These are phyloP conservation scores for Nemania sp. DNA, from an alignment of 2,329 filamentous ascomycete genomes.

Conservation along the genomic window DNA sequence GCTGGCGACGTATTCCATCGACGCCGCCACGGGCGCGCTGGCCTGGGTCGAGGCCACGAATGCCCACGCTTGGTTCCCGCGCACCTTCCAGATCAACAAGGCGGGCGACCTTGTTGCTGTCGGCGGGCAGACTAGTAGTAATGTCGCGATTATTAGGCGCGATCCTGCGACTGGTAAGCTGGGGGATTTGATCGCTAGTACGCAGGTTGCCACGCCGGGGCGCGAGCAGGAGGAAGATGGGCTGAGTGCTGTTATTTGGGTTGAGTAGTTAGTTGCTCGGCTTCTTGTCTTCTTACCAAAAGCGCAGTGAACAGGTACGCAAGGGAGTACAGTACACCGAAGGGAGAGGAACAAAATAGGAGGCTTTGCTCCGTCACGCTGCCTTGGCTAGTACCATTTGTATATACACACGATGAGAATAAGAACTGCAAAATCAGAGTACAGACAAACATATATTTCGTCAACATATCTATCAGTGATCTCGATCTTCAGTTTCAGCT, in stretches of 20 bases:
- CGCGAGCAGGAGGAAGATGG: slow-evolving; percentile 60
- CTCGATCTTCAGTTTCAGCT: not conserved
- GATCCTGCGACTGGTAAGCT: slow-evolving; percentile 67
- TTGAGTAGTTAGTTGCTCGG: slow-evolving; percentile 52
- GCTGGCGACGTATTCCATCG: slow-evolving; percentile 64
- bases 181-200: slow-evolving; percentile 58
- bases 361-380: not conserved
- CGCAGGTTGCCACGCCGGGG: slow-evolving; percentile 57
- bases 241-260: slow-evolving; percentile 62
- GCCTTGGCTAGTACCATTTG: not conserved
- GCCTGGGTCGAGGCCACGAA: slow-evolving; percentile 66
- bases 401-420: not conserved
- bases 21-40: slow-evolving; percentile 60
- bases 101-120: slow-evolving; percentile 71
- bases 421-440: not conserved
- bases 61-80: slow-evolving; percentile 69
- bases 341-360: not conserved
- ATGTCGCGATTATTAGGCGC: slow-evolving; percentile 68
- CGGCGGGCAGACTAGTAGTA: slow-evolving; percentile 70
- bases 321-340: not conserved
- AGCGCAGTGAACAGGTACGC: no score
- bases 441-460: not conserved
- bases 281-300: not conserved
- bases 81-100: slow-evolving; percentile 72
- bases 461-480: not conserved